phyloP scores from a whole-genome alignment of 2,329 filamentous ascomycete genomes.

The Monilinia polystroma region DNA sequence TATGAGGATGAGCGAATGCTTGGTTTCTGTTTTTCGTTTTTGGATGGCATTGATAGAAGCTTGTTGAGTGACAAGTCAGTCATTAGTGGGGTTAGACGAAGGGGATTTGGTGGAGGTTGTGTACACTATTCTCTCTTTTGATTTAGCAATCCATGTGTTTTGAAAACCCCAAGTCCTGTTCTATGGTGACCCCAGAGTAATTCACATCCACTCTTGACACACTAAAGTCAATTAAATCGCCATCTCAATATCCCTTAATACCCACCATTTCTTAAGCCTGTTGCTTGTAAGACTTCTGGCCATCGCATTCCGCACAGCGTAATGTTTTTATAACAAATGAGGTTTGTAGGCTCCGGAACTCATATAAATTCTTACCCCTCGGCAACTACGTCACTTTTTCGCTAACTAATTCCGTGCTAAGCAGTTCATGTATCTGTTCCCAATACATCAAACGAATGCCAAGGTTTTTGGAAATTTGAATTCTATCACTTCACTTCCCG shows the following conservation, averaged over 20 bases:
- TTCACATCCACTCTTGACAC: neutral
- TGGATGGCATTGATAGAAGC: neutral
- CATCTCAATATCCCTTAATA: neutral
- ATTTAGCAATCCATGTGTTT: constrained; percentile 21
- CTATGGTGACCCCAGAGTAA: neutral
- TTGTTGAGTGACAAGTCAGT: constrained; percentile 2
- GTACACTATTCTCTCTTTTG: constrained; percentile 18
- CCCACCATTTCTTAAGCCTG: too few relatives aligned
- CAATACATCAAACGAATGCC: too few relatives aligned
- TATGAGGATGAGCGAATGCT: neutral
- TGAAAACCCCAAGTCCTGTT: neutral
- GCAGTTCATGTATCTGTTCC: too few relatives aligned
- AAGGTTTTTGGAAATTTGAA: too few relatives aligned
- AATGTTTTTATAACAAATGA: too few relatives aligned
- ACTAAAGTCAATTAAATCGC: neutral
- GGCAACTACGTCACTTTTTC: too few relatives aligned
- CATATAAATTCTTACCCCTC: too few relatives aligned
- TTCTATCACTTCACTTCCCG: too few relatives aligned
- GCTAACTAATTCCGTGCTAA: too few relatives aligned
- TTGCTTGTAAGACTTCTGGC: too few relatives aligned
- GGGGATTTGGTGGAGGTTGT: constrained; percentile 17
- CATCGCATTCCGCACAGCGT: too few relatives aligned
- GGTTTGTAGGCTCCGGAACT: too few relatives aligned
- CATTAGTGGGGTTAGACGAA: neutral
- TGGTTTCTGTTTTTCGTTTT: neutral